Percentiles rank a stretch among this genome's conserved stretches.
Conservation (phyloP, 768 basidiomycete species). For the Fomitopsis pulvina region DNA sequence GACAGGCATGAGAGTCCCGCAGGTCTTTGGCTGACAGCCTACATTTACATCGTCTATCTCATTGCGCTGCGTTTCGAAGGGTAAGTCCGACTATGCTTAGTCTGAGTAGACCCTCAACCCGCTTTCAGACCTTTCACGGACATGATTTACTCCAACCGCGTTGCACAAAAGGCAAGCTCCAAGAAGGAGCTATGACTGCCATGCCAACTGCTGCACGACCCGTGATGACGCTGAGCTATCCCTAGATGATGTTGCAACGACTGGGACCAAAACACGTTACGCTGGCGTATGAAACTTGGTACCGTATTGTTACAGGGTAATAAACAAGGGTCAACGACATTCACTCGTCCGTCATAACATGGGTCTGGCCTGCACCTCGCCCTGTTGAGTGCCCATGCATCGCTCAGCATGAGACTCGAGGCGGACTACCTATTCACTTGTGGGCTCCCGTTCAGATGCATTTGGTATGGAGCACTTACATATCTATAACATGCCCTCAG, state of each 20-base stretch:
- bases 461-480: too few species aligned
- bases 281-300: not conserved
- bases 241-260: conserved; percentile 12
- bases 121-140: conserved; percentile 63
- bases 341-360: too few species aligned
- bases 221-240: not conserved
- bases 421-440: too few species aligned
- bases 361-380: too few species aligned
- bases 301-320: not conserved
- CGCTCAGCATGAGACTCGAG: too few species aligned
- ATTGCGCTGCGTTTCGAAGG: conserved; percentile 88
- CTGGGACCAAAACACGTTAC: conserved; percentile 1
- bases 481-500: too few species aligned
- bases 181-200: conserved; percentile 23
- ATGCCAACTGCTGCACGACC: not conserved
- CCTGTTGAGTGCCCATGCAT: too few species aligned
- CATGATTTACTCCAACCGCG: conserved; percentile 70
- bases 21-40: conserved; percentile 71
- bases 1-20: conserved; percentile 79
- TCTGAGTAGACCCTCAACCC: not conserved
- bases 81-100: conserved; percentile 38
- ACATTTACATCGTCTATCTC: conserved; percentile 79
- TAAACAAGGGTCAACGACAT: not conserved
- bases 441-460: too few species aligned
- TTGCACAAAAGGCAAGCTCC: conserved; percentile 18